A percentile compares a stretch with the other conserved stretches of the same genome.
These are phyloP conservation scores for Agapanthus africanus DNA, from an alignment of 106 monocot genomes.

Conservation along the genomic window DNA sequence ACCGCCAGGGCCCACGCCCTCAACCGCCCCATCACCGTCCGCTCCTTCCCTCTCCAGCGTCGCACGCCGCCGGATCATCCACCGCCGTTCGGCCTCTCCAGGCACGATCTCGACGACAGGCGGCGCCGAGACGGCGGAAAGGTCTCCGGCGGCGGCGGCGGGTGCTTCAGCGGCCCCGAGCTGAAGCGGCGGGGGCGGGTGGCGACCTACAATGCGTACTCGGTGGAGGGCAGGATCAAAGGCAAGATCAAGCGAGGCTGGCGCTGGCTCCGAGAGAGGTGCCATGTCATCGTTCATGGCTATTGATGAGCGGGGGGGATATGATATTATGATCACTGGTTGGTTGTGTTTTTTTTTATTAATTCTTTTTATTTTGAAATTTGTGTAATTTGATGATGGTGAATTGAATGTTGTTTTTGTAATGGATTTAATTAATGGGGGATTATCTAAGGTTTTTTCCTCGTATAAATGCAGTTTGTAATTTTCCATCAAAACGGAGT, in stretches of 20 bases:
- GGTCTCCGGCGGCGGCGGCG: background rate
- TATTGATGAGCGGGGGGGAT: too few species aligned
- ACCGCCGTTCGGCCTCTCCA: background rate
- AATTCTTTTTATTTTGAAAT: too few species aligned
- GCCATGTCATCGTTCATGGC: slow-evolving; percentile 25
- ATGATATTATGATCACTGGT: too few species aligned
- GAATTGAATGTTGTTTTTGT: too few species aligned
- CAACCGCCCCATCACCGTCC: background rate
- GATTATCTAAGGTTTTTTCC: too few species aligned
- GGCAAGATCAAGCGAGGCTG: slow-evolving; percentile 33
- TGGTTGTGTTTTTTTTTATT: too few species aligned
- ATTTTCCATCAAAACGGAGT: too few species aligned
- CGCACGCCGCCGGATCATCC: background rate
- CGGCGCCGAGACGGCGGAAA: background rate
- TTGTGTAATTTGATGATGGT: too few species aligned
- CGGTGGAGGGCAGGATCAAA: slow-evolving; percentile 60
- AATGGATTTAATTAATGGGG: too few species aligned
- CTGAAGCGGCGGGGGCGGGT: slow-evolving; percentile 48
- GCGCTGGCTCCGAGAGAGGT: slow-evolving; percentile 49
- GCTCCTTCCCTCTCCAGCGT: background rate
- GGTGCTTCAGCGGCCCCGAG: slow-evolving; percentile 56
- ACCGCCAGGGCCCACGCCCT: background rate
- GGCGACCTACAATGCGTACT: slow-evolving; percentile 51
- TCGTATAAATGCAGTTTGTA: too few species aligned
- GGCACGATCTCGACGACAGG: background rate